Evolutionary conservation across 352 stramenopile species (phyloP), one percentile per base, ranked within the genome.

Genomic region (Globisporangium paroecandrum): DNA sequence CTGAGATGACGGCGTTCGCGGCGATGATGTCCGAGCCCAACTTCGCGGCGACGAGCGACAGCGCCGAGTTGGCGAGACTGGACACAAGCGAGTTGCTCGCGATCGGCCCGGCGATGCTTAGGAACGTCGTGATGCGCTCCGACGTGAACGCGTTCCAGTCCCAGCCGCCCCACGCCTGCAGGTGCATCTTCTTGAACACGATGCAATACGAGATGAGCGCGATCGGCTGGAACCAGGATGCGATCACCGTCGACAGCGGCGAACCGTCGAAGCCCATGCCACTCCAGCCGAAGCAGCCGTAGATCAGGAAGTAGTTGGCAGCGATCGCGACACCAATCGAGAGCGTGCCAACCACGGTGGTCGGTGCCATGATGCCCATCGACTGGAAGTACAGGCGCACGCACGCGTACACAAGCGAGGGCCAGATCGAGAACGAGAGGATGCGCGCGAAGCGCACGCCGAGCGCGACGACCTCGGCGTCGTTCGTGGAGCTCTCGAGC

Each of bases 351-450:
- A 93, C 85, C 20, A 91, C 68, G 2, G 84, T 94, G 4, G 87
- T 90, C 12, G 86, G 82, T 3, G 78, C 76, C 74, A 91, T 89
- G 72, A 91, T 89, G 20, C 83, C 82, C 80, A 95, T 91, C 0
- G 83, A 87, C 67, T 95, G 87, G 70, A 95, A 93, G 75, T 95
- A 95, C 12, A 90, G 76, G 0, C 87, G 81, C 59, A 92, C 72
- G 65, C 86, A 94, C 4, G 81, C 86, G 72, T 94, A 94, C 12
- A 83, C 69, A 18, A 94, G 74, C n/a, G 79, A 84, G 0, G 86
- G 86, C 74, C 82, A 93, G 61, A 93, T 82, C 24, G 83, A 87
- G n/a, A 92, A 83, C 62, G 82, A 87, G 54, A 93, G 65, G 64
- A 95, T 92, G 53, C 87, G 83, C 9, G 85, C 78, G 66, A 93